A percentile compares a stretch with the other conserved stretches of the same genome.
These are phyloP conservation scores for Bipolaris cookei DNA, from an alignment of 2,329 filamentous ascomycete genomes.

Conservation along the genomic window DNA sequence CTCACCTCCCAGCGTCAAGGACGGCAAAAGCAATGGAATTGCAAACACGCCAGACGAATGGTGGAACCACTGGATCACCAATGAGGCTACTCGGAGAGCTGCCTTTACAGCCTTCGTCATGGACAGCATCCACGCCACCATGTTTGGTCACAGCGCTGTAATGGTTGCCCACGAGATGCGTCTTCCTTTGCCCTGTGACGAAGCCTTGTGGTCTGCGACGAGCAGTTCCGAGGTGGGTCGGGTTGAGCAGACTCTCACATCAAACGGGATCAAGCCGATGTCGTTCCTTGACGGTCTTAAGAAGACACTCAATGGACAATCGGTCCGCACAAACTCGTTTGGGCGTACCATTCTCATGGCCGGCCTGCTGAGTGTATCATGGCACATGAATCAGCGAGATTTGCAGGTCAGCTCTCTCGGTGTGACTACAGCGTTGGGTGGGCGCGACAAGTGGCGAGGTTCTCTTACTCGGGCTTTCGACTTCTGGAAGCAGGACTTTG, in stretches of 20 bases:
- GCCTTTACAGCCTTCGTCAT: constrained; percentile 95
- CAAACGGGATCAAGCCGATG: constrained; percentile 81
- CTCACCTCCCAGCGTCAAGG: constrained; percentile 76
- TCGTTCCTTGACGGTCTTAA: constrained; percentile 92
- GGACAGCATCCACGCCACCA: constrained; percentile 94
- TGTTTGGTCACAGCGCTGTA: constrained; percentile 96
- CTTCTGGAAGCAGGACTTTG: constrained; percentile 91
- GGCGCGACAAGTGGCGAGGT: constrained; percentile 87
- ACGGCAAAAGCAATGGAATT: constrained; percentile 59
- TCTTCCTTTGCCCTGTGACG: constrained; percentile 88
- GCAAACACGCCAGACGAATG: constrained; percentile 80
- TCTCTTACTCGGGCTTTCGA: constrained; percentile 88
- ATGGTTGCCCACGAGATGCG: constrained; percentile 98
- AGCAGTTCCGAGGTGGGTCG: constrained; percentile 85
- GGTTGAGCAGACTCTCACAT: constrained; percentile 78
- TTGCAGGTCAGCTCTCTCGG: constrained; percentile 88
- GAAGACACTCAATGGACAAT: constrained; percentile 82
- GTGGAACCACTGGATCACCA: constrained; percentile 96
- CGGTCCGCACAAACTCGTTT: constrained; percentile 89
- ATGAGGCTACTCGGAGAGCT: constrained; percentile 85
- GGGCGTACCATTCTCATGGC: constrained; percentile 94
- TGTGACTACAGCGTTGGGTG: constrained; percentile 79
- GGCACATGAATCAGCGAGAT: constrained; percentile 97
- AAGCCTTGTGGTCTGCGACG: constrained; percentile 88
- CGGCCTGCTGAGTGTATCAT: constrained; percentile 88